Base-by-base conservation (phyloP, 1,284 basidiomycete genomes). In the Pseudozyma tsukubaensis region DNA sequence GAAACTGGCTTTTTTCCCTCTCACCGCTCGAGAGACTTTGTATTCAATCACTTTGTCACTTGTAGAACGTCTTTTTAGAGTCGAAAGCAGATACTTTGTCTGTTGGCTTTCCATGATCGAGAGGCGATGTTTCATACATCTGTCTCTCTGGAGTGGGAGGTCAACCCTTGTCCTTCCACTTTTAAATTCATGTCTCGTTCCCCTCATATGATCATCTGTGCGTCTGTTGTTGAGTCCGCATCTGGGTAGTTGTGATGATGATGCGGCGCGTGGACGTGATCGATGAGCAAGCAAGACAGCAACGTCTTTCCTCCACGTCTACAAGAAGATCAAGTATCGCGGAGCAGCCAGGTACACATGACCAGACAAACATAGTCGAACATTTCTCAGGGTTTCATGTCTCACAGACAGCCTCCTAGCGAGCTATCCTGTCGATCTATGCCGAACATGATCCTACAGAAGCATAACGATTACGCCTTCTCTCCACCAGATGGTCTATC, bases 1-100 rank as follows among this genome's bases (percentile, higher is more conserved):
- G 59, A 69, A 64, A 42, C 61, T 40, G 61, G 61, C 54, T 64
- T 70, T 64, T 68, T 44, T 45, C 54, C 19, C 44, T 45, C 24
- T 50, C 56, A 63, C 52, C 52, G 59, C 45, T 58, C 51, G 43
- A 50, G 51, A 6, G 24, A 29, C 24, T 29, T 29, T 29, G 24
- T 29, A 35, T 34, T 32, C 39, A 49, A 29, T 18, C 18, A 19
- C 2, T 12, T 18, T 16, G 21, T 11, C 34, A 48, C 48, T 55
- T 53, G 67, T 70, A 50, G 24, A 64, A 29, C 24, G 24, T 18
- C 52, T 56, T 64, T 64, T 37, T 52, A 24, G 24, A 44, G 8
- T n/a, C 18, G 37, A 55, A 49, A 45, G 53, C 57, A 64, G 67
- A 70, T 16, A n/a, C 12, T 53, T 36, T 39, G 14, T 37, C 43